A percentile compares a stretch with the other conserved stretches of the same genome.
Evolutionary conservation across 139 green algal genomes (phyloP).

Genomic region (Volvox reticuliferus): DNA sequence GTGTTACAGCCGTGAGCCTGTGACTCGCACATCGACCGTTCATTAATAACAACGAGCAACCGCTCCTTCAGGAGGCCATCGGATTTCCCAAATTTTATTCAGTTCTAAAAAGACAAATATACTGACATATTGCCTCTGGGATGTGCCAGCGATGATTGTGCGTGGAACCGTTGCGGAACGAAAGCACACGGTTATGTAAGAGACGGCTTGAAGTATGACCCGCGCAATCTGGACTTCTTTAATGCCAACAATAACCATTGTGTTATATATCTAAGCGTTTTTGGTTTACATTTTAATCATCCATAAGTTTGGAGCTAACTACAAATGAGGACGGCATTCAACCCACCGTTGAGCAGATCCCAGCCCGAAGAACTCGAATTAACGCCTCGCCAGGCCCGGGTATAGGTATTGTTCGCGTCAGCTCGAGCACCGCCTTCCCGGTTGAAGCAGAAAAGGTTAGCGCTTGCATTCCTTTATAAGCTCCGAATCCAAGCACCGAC

Average conservation of each 20-base stretch:
- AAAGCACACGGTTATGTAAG: neutral
- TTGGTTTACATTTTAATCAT: no score
- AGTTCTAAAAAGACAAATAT: no score
- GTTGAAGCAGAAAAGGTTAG: slow-evolving; percentile 48
- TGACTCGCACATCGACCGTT: no score
- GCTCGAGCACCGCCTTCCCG: slow-evolving; percentile 38
- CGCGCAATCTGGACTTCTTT: no score
- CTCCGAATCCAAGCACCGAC: no score
- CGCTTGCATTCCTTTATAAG: slow-evolving; percentile 47
- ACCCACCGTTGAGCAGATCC: slow-evolving; percentile 70
- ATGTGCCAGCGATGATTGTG: neutral
- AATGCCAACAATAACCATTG: neutral
- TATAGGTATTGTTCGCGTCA: slow-evolving; percentile 46
- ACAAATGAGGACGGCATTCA: no score
- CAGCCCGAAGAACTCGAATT: slow-evolving; percentile 58
- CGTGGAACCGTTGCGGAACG: neutral
- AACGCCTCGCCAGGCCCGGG: slow-evolving; percentile 57
- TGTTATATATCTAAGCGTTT: no score
- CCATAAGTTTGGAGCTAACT: no score
- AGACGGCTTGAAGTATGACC: neutral
- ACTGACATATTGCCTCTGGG: neutral
- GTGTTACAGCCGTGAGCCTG: no score
- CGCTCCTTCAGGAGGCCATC: no score
- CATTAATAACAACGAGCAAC: no score
- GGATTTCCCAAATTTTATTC: no score